A percentile compares a stretch with the other conserved stretches of the same genome.
phyloP scores from a whole-genome alignment of 352 stramenopile species.

The Lagenidium giganteum region DNA sequence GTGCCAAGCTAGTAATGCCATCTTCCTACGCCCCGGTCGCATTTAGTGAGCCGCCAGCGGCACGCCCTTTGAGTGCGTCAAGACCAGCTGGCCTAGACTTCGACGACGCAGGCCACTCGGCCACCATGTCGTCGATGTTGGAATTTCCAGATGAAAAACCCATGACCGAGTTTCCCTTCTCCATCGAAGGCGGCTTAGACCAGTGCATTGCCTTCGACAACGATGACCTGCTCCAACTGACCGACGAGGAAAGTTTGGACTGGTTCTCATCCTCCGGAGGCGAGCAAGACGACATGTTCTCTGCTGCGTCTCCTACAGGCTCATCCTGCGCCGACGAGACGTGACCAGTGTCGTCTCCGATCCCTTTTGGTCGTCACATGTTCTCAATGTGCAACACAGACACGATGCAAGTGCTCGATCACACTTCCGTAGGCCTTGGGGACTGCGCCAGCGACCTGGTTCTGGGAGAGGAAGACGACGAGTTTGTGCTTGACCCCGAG shows the following conservation, averaged over 20 bases:
- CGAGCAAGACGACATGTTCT: slow-evolving; percentile 11
- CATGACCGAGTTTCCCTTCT: slow-evolving; percentile 58
- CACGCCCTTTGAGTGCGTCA: too few species aligned
- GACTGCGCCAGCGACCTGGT: too few species aligned
- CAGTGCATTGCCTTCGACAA: slow-evolving; percentile 68
- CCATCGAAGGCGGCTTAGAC: slow-evolving; percentile 42
- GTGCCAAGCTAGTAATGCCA: too few species aligned
- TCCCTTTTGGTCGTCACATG: slow-evolving; percentile 10
- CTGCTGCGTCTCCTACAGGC: too few species aligned
- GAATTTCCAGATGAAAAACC: slow-evolving; percentile 77
- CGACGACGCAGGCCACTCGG: too few species aligned
- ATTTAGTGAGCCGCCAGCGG: slow-evolving; percentile 27
- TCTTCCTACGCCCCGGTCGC: slow-evolving; percentile 36
- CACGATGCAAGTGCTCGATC: too few species aligned
- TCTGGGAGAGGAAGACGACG: slow-evolving; percentile 72
- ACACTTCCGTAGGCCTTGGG: too few species aligned
- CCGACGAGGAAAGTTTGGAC: slow-evolving; percentile 70
- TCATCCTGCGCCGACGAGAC: not conserved
- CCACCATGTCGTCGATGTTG: slow-evolving; percentile 28
- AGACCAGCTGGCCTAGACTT: too few species aligned
- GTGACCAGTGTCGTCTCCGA: slow-evolving; percentile 6
- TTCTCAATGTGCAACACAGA: slow-evolving; percentile 16
- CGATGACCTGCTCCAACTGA: slow-evolving; percentile 75
- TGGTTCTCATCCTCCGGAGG: slow-evolving; percentile 60
- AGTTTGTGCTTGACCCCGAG: slow-evolving; percentile 83